Conservation (phyloP, 805 yeast species). For the Starmerella cellae region DNA sequence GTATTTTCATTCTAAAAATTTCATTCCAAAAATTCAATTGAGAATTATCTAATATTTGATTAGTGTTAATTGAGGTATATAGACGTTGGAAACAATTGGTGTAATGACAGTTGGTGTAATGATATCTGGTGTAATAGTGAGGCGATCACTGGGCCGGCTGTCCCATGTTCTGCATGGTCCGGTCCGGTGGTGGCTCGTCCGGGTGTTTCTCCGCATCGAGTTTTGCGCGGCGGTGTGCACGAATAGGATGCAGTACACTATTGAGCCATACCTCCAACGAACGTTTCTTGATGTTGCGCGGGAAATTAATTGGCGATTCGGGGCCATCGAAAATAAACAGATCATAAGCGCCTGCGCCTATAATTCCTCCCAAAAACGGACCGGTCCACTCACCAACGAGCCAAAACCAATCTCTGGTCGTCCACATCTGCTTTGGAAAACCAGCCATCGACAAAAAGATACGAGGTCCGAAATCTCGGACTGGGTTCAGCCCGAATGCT, state of each 20-base stretch:
- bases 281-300: background rate
- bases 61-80: no score
- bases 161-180: slow-evolving; percentile 1
- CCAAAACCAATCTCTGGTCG: slow-evolving; percentile 14
- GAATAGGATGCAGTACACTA: background rate
- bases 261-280: slow-evolving; percentile 1
- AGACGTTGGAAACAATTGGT: no score
- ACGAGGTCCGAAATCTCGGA: slow-evolving; percentile 45
- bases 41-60: no score
- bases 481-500: slow-evolving; percentile 43
- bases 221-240: background rate
- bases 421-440: slow-evolving; percentile 33
- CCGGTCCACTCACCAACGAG: slow-evolving; percentile 30
- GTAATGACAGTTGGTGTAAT: no score
- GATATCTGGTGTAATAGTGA: no score
- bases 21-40: no score
- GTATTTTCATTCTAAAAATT: no score
- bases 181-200: no score
- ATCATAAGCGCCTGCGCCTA: slow-evolving; percentile 42
- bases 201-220: no score
- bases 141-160: slow-evolving; percentile 7
- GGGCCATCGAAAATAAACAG: slow-evolving; percentile 39
- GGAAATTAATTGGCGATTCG: slow-evolving; percentile 38
- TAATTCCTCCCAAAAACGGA: slow-evolving; percentile 37
- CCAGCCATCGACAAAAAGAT: slow-evolving; percentile 38